Evolutionary conservation across 768 basidiomycete species (phyloP).

Genomic region (Psilocybe azurescens): DNA sequence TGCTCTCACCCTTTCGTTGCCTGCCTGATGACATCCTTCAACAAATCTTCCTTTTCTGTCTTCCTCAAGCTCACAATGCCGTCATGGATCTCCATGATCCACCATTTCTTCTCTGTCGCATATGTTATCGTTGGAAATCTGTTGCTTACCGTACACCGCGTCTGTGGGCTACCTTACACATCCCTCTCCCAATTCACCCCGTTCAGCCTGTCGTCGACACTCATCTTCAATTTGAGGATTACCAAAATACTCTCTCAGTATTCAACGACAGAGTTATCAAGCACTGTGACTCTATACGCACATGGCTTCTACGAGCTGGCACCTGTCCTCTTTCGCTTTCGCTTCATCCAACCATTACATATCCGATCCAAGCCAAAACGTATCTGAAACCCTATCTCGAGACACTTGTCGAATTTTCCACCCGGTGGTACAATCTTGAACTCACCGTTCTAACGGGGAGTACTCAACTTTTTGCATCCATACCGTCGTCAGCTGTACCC

Average conservation of each 20-base stretch:
- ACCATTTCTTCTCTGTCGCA: conserved; percentile 10
- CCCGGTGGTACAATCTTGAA: conserved; percentile 5
- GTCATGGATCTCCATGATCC: conserved; percentile 9
- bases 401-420: conserved; percentile 1
- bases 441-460: not conserved
- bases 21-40: conserved; percentile 9
- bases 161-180: conserved; percentile 18
- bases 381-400: conserved; percentile 5
- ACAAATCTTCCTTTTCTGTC: conserved; percentile 15
- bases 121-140: conserved; percentile 14
- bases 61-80: conserved; percentile 11
- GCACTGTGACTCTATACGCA: conserved; percentile 5
- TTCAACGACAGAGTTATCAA: not conserved
- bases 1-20: conserved; percentile 6
- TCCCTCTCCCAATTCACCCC: not conserved
- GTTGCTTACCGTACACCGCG: conserved; percentile 11
- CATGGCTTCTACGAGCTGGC: conserved; percentile 17
- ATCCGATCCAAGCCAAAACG: not conserved
- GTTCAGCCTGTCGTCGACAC: no score
- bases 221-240: not conserved
- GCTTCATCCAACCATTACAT: not conserved
- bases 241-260: not conserved
- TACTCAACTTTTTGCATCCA: conserved; percentile 5
- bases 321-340: conserved; percentile 13
- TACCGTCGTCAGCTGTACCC: not conserved